Percentiles rank a stretch among this genome's conserved stretches.
These are phyloP conservation scores for Daldinia bambusicola DNA, from an alignment of 495 filamentous ascomycete genomes.

Conservation along the genomic window DNA sequence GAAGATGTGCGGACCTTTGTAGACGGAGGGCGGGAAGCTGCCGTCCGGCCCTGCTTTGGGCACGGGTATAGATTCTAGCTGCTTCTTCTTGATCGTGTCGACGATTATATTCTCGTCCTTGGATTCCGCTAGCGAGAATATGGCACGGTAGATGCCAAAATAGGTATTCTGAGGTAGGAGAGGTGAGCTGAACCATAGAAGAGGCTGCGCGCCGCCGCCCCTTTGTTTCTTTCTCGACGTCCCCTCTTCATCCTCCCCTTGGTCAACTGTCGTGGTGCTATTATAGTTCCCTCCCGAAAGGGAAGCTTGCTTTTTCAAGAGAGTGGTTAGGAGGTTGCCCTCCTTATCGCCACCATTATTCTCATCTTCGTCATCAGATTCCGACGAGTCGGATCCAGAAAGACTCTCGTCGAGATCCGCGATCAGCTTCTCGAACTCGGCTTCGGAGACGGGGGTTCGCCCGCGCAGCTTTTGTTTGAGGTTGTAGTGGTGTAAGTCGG, in stretches of 20 bases:
- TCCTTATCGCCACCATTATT: conserved; percentile 52
- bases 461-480: conserved; percentile 87
- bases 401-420: conserved; percentile 89
- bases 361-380: conserved; percentile 63
- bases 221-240: conserved; percentile 56
- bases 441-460: conserved; percentile 72
- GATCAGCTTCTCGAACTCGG: conserved; percentile 84
- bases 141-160: conserved; percentile 83
- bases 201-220: conserved; percentile 72
- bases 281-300: conserved; percentile 60
- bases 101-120: conserved; percentile 69
- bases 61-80: conserved; percentile 72
- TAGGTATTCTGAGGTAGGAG: conserved; percentile 78
- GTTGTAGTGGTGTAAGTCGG: conserved; percentile 95
- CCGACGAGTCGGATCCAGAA: conserved; percentile 76
- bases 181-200: conserved; percentile 87
- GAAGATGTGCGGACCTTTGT: conserved; percentile 83
- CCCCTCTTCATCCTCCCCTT: conserved; percentile 58
- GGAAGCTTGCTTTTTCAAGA: conserved; percentile 85
- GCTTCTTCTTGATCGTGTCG: conserved; percentile 75
- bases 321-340: conserved; percentile 71
- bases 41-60: conserved; percentile 61
- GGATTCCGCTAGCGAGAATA: conserved; percentile 80
- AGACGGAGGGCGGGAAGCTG: conserved; percentile 58
- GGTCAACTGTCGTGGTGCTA: conserved; percentile 42